Percentiles rank a stretch among this genome's conserved stretches.
phyloP scores from a whole-genome alignment of 2,329 filamentous ascomycete genomes.

The Paraphaeosphaeria minitans region DNA sequence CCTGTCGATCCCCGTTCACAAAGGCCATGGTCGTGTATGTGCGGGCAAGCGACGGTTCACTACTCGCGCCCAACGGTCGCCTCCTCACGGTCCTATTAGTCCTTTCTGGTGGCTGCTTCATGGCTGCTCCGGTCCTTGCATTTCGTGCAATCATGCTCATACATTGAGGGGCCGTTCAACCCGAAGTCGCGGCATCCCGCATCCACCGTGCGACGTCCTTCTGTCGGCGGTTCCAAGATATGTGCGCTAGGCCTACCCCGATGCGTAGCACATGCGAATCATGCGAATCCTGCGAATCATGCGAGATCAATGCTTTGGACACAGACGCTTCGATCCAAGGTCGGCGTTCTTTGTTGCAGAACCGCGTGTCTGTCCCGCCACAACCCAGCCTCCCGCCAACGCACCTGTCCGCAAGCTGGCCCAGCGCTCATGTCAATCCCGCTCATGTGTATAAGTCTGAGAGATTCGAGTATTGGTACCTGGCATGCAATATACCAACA shows the following conservation, averaged over 20 bases:
- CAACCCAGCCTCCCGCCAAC: conserved; percentile 3
- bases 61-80: conserved; percentile 3
- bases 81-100: not conserved
- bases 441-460: not conserved
- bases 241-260: not conserved
- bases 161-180: conserved; percentile 1
- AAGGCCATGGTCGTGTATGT: not conserved
- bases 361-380: conserved; percentile 2
- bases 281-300: not conserved
- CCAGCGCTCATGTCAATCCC: not conserved
- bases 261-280: not conserved
- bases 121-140: conserved; percentile 3
- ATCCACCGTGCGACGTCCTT: not conserved
- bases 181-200: not conserved
- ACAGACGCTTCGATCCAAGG: not conserved
- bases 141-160: conserved; percentile 3
- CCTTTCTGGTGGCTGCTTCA: conserved; percentile 2
- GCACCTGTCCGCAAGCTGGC: not conserved
- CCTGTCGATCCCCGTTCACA: not conserved
- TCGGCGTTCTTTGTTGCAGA: conserved; percentile 1
- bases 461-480: too few relatives aligned
- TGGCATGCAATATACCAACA: not conserved
- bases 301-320: not conserved
- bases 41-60: conserved; percentile 7
- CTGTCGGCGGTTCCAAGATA: conserved; percentile 2